A percentile compares a stretch with the other conserved stretches of the same genome.
These are phyloP conservation scores for Gossypium aridum DNA, from an alignment of 441 rosid genomes.

Conservation along the genomic window DNA sequence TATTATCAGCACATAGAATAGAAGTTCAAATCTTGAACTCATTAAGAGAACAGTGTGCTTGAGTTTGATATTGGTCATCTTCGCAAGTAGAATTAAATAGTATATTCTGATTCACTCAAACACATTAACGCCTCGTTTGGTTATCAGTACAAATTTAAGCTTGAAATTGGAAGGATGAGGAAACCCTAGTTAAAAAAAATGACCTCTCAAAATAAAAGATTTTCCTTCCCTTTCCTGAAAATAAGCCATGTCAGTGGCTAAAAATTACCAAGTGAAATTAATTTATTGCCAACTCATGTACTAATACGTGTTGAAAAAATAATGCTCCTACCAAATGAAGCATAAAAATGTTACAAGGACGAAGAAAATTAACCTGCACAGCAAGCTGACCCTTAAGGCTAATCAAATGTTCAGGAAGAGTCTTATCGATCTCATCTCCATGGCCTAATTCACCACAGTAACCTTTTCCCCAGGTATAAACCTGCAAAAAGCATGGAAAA, in stretches of 20 bases:
- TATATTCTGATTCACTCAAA: neutral
- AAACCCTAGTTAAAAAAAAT: too few species aligned
- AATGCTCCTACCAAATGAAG: too few species aligned
- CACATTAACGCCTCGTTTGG: neutral
- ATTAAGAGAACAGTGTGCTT: neutral
- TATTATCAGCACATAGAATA: neutral
- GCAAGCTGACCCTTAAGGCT: conserved; percentile 58
- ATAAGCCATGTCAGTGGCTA: too few species aligned
- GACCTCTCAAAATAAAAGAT: too few species aligned
- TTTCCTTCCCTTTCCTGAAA: too few species aligned
- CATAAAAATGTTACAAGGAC: conserved; percentile 6
- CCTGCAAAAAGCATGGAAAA: conserved; percentile 37
- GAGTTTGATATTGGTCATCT: neutral
- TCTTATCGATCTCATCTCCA: conserved; percentile 92
- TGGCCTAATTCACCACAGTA: conserved; percentile 97
- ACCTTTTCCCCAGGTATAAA: conserved; percentile 97
- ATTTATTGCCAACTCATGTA: too few species aligned
- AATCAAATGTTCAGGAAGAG: conserved; percentile 56
- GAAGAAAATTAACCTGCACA: conserved; percentile 57
- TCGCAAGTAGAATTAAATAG: neutral
- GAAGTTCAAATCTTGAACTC: neutral
- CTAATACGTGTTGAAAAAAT: too few species aligned
- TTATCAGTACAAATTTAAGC: too few species aligned
- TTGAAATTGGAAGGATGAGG: too few species aligned
- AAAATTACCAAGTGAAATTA: too few species aligned